Base-by-base conservation (phyloP, 176 grass and related monocot species). In the Tuctoria greenei region DNA sequence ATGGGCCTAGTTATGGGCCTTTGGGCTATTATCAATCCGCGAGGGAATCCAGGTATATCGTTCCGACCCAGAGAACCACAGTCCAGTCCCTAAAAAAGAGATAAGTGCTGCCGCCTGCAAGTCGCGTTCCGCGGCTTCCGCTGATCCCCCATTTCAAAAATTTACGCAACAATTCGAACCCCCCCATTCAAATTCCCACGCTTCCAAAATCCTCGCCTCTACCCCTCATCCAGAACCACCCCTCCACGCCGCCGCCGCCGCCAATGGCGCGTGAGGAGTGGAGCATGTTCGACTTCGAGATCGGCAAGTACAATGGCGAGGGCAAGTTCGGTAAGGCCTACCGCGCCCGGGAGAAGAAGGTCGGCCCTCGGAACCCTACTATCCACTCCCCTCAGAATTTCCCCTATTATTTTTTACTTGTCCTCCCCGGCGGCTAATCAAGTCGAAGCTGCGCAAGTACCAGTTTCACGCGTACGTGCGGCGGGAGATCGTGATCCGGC, bases 321-420 rank as follows among this genome's bases (percentile, higher is more conserved):
- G 95, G 91, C 0, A 98, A 90, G 60, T 98, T 94, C 36, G 91
- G 95, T 28, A 94, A 92, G 78, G 95, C 95, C 84, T 98, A 94
- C 73, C 79, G 92, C 68, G 89, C 77, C 37, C 82, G 95, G 21
- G 95, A 98, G 85, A 88, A 86, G 80, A 57, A 92, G 91, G 95
- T 98, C 5, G 11, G 23, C 11, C 15, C 25, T 26, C 20, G 20
- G 12, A 73, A 69, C 64, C 25, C 49, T 54, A 35, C 2, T 4
- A 24, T 39, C 58, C 11, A 9, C 60, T 28, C 37, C 31, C 31
- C 31, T 31, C 31, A 31, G 31, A 40, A 40, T 66, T 36, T 5
- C 59, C 38, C n/a, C 11, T 8, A 45, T 36, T 35, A 1, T 3
- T 41, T 46, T 0, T 2, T 20, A 1, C 51, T 4, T 35, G 35